Evolutionary conservation across 257 asterid species (phyloP).

Genomic region (Mentha longifolia): DNA sequence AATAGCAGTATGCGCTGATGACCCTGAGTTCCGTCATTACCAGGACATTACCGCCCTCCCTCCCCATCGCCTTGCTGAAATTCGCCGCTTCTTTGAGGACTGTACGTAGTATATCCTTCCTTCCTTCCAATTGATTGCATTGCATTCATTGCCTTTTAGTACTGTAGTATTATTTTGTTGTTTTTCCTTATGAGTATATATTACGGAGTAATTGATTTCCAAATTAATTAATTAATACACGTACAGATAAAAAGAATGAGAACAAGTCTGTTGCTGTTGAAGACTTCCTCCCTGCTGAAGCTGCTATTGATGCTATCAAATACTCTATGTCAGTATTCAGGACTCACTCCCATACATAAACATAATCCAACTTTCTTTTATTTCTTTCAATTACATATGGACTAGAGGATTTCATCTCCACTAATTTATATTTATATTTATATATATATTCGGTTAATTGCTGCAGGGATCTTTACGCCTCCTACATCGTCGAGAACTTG

Average conservation of each 20-base stretch:
- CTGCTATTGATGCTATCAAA: slow-evolving; percentile 71
- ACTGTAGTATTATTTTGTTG: too few species aligned
- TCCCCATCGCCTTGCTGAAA: slow-evolving; percentile 94
- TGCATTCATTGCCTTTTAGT: not conserved
- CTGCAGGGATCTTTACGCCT: slow-evolving; percentile 84
- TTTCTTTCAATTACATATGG: too few species aligned
- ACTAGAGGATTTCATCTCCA: too few species aligned
- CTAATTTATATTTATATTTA: too few species aligned
- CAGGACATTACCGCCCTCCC: slow-evolving; percentile 74
- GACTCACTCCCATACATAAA: too few species aligned
- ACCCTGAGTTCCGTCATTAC: slow-evolving; percentile 84
- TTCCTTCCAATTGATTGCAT: not conserved
- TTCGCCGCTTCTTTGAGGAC: slow-evolving; percentile 94
- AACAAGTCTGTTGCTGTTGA: slow-evolving; percentile 85
- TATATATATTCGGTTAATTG: slow-evolving; percentile 9
- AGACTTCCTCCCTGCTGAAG: slow-evolving; percentile 76
- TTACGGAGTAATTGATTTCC: too few species aligned
- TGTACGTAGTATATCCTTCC: slow-evolving; percentile 55
- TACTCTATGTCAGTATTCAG: slow-evolving; percentile 66
- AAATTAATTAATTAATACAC: too few species aligned
- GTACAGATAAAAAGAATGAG: slow-evolving; percentile 82
- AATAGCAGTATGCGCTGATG: slow-evolving; percentile 93
- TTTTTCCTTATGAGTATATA: too few species aligned
- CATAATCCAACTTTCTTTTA: not conserved
- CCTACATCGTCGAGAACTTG: slow-evolving; percentile 81